Evolutionary conservation across 202 grass and related monocot genomes (phyloP), one percentile per base, ranked within the genome.

Genomic region (Panicum hallii): DNA sequence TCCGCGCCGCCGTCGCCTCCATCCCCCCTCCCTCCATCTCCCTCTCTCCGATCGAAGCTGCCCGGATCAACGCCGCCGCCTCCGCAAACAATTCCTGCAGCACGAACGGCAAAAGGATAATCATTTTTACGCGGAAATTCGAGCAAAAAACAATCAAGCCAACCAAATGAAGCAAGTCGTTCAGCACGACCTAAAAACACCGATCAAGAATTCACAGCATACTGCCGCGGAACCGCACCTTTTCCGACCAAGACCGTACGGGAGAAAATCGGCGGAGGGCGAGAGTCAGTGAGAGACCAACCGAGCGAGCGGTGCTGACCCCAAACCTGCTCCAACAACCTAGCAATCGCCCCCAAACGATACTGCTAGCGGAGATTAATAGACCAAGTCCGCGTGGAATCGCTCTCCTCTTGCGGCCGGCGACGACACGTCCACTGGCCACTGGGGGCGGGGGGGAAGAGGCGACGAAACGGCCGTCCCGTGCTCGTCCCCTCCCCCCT

Each of bases 1-100:
- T 83, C 85, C 67, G 83, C 55, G 88, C 87, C 20, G 61, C 58
- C 50, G 42, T 85, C 55, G 89, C 81, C 20, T 91, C 89, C 89
- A 89, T 85, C 77, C 34, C 79, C 19, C 30, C 52, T 17, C 47
- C 11, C 42, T 7, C 74, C 17, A 8, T n/a, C 71, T 1, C 34
- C 40, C 50, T 32, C 32, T 32, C 32, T 36, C 72, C 48, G 22
- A 58, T 30, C 43, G 48, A 60, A 77, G 42, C 12, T 15, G 45
- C 9, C 9, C 69, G 36, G 50, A 56, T 38, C 64, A 17, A 15
- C 26, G 47, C 36, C 67, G 36, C 63, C 75, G 22, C 43, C 23
- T 67, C 74, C 64, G 36, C 83, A 28, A 8, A 70, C 58, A 41
- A 79, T 14, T 14, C 52, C 83, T 70, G 74, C 74, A 45, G 36